Evolutionary conservation across 73 alveolate genomes (phyloP).

Genomic region (Paramecium primaurelia): DNA sequence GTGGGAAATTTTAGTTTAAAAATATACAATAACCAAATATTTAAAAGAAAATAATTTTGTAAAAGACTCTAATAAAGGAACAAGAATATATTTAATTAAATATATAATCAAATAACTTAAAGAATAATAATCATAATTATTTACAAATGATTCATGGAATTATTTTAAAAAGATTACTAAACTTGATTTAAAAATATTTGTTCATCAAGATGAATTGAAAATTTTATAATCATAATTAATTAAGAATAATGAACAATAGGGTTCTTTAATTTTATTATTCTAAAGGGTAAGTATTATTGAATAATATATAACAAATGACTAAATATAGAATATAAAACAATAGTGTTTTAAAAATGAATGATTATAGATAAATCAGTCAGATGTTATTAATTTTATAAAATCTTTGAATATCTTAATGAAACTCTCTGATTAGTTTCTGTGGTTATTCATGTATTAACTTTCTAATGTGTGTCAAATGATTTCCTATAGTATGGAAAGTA

Average conservation of each 20-base stretch:
- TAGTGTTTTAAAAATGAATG: background rate
- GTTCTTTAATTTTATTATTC: no score
- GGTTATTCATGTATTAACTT: slow-evolving; percentile 3
- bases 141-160: background rate
- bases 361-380: background rate
- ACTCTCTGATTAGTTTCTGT: background rate
- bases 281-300: background rate
- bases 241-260: background rate
- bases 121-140: background rate
- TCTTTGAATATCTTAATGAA: background rate
- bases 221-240: background rate
- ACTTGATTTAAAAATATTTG: background rate
- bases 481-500: background rate
- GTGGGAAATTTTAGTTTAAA: no score
- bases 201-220: slow-evolving; percentile 17
- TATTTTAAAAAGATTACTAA: background rate
- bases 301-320: background rate
- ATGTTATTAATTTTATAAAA: background rate
- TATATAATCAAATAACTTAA: background rate
- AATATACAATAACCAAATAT: no score
- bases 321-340: background rate
- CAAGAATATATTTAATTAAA: no score
- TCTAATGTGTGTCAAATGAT: background rate
- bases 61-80: no score
- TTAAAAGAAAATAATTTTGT: no score